Percentiles rank a stretch among this genome's conserved stretches.
phyloP scores from a whole-genome alignment of 179 eudicot species.

The Spinacia oleracea region DNA sequence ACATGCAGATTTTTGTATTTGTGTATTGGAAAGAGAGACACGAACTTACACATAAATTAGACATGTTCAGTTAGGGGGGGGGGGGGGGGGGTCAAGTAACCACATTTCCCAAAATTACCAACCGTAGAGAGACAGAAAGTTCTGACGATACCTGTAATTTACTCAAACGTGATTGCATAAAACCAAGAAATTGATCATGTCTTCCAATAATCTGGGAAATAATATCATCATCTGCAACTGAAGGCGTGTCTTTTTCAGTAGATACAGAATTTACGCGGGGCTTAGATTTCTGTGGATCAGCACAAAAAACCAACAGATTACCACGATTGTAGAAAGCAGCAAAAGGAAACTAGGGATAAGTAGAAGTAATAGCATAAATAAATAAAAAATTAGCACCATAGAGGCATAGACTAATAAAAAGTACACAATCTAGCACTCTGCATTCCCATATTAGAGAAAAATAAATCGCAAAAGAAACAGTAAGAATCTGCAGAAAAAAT shows the following conservation, averaged over 20 bases:
- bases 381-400: background rate
- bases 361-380: slow-evolving; percentile 5
- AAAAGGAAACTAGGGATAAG: slow-evolving; percentile 16
- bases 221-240: slow-evolving; percentile 59
- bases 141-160: slow-evolving; percentile 69
- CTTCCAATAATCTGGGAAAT: slow-evolving; percentile 64
- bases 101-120: background rate
- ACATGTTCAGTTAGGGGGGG: background rate
- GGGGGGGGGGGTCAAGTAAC: background rate
- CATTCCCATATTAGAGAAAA: slow-evolving; percentile 7
- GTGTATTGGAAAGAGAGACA: background rate
- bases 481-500: background rate
- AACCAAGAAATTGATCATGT: slow-evolving; percentile 76
- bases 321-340: background rate
- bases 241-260: slow-evolving; percentile 46
- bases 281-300: slow-evolving; percentile 37
- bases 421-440: background rate
- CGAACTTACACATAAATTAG: background rate
- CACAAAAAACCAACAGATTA: slow-evolving; percentile 15
- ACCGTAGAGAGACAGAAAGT: background rate
- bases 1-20: background rate
- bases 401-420: background rate
- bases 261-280: slow-evolving; percentile 42
- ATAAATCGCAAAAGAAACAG: background rate
- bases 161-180: slow-evolving; percentile 77